These are phyloP conservation scores for Boletus pseudo-olivaceus DNA, from an alignment of 768 basidiomycete genomes.

Conservation along the genomic window DNA sequence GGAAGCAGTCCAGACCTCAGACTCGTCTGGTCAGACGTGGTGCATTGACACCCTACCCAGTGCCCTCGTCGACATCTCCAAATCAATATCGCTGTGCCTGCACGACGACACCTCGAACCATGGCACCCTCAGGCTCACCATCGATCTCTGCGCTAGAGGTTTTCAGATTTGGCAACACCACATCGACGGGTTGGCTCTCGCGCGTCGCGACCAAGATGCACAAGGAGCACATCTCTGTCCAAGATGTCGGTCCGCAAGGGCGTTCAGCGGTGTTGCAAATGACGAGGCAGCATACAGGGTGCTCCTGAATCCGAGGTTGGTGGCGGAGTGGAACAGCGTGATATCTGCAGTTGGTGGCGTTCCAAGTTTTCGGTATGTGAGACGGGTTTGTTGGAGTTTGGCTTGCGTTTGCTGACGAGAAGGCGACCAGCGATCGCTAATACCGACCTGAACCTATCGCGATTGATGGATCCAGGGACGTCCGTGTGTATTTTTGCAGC, in stretches of 20 bases:
- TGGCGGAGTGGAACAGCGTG: constrained; percentile 80
- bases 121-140: constrained; percentile 68
- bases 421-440: constrained; percentile 63
- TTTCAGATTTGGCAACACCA: constrained; percentile 96
- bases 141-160: constrained; percentile 87
- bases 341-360: constrained; percentile 93
- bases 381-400: constrained; percentile 33
- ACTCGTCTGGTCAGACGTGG: constrained; percentile 9
- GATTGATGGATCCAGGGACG: constrained; percentile 83
- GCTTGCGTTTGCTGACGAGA: background rate
- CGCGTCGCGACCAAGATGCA: constrained; percentile 77
- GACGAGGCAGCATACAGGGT: constrained; percentile 72
- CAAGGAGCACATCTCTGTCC: constrained; percentile 65
- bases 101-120: constrained; percentile 67
- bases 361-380: constrained; percentile 72
- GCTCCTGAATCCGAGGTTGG: constrained; percentile 65
- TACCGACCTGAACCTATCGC: constrained; percentile 79
- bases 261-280: constrained; percentile 82
- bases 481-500: constrained; percentile 16
- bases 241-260: constrained; percentile 74
- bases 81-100: constrained; percentile 75
- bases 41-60: constrained; percentile 36
- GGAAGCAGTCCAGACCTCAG: constrained; percentile 51
- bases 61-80: constrained; percentile 77
- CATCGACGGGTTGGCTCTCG: constrained; percentile 82